Percentiles rank a stretch among this genome's conserved stretches.
Evolutionary conservation across 805 yeast species (phyloP).

Genomic region (Hanseniaspora lindneri): DNA sequence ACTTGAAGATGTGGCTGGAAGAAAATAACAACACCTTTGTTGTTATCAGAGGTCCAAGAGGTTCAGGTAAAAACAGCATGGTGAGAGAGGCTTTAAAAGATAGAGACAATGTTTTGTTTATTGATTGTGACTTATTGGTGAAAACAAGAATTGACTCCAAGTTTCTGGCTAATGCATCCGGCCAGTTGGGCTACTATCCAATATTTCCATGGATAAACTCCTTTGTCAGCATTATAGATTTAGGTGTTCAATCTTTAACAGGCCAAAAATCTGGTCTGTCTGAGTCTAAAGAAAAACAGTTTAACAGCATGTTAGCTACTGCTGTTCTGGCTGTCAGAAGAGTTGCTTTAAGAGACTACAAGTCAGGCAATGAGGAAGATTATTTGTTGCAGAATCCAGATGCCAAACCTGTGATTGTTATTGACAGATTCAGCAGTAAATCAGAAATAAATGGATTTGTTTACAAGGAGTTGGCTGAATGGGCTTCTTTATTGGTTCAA

Average conservation of each 20-base stretch:
- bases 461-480: conserved; percentile 66
- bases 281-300: conserved; percentile 69
- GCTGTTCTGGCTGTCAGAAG: conserved; percentile 63
- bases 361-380: conserved; percentile 56
- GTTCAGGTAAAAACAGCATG: conserved; percentile 81
- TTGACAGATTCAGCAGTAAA: conserved; percentile 57
- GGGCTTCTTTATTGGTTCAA: conserved; percentile 71
- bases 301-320: conserved; percentile 65
- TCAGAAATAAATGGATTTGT: conserved; percentile 53
- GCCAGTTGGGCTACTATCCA: conserved; percentile 81
- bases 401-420: conserved; percentile 71
- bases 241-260: conserved; percentile 77
- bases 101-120: conserved; percentile 48
- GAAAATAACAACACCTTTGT: conserved; percentile 89
- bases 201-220: conserved; percentile 86
- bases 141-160: conserved; percentile 64
- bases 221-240: conserved; percentile 64
- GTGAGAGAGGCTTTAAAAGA: conserved; percentile 55
- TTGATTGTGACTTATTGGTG: conserved; percentile 69
- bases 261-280: conserved; percentile 89
- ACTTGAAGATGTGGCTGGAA: conserved; percentile 62
- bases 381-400: conserved; percentile 77
- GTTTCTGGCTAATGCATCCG: conserved; percentile 56
- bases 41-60: conserved; percentile 82
- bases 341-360: conserved; percentile 41